A percentile compares a stretch with the other conserved stretches of the same genome.
Conservation (phyloP, 441 rosid genomes). For the Corymbia calophylla region DNA sequence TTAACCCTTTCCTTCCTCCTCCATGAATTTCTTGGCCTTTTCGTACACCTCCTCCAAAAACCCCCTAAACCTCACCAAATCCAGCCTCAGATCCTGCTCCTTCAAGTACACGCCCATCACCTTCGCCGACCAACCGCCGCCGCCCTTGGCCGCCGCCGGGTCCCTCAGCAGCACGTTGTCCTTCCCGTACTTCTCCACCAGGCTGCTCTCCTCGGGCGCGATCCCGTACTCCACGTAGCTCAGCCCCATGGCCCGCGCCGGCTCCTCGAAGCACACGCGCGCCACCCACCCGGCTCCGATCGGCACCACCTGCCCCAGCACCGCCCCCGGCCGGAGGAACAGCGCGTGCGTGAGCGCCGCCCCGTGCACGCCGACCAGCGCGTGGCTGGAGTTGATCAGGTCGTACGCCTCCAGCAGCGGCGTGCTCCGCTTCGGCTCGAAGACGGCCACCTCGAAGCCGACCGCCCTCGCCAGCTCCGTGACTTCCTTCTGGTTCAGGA, state of each 20-base stretch:
- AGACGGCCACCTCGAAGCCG: constrained; percentile 22
- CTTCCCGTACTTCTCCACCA: constrained; percentile 6
- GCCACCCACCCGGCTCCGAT: constrained; percentile 12
- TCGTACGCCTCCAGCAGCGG: background rate
- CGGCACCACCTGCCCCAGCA: constrained; percentile 22
- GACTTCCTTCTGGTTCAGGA: constrained; percentile 4
- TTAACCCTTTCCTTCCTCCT: background rate
- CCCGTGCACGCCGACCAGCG: constrained; percentile 26
- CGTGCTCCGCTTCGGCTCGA: background rate
- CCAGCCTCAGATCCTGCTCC: constrained; percentile 17
- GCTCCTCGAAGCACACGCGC: background rate
- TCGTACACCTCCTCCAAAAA: constrained; percentile 2
- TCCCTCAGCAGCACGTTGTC: constrained; percentile 4
- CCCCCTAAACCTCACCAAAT: constrained; percentile 1
- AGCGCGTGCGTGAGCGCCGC: constrained; percentile 16
- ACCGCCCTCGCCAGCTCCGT: background rate
- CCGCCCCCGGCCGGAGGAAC: constrained; percentile 12
- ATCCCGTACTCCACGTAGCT: constrained; percentile 20
- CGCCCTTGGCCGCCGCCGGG: background rate
- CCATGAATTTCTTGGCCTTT: constrained; percentile 17
- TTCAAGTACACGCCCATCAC: constrained; percentile 11
- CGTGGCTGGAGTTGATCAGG: constrained; percentile 18
- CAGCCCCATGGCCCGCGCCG: constrained; percentile 14
- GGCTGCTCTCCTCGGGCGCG: constrained; percentile 16
- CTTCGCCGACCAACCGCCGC: constrained; percentile 1